Base-by-base conservation (phyloP, 192 early-diverging fungal genomes). In the Pilaira anomala region DNA sequence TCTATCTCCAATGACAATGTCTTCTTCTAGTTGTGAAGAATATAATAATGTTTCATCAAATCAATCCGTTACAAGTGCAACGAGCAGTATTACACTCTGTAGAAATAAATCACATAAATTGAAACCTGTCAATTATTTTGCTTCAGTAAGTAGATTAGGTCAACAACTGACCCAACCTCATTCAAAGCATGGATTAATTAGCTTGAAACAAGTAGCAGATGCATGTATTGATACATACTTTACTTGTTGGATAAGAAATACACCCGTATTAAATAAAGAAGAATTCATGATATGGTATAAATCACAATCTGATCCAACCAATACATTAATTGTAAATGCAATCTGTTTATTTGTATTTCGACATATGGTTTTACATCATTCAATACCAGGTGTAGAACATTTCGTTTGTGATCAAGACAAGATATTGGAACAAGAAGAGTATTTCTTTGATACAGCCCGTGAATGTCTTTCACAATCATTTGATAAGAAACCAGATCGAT, bases 251-350 rank as follows among this genome's bases (percentile, higher is more conserved):
- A 61, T 66, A 42, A 49, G 68, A 30, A 60, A 52, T 40, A 60
- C 49, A n/a, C 68, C 68, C 3, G 65, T 75, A 7, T 28, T 75
- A 6, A 29, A 63, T 36, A 57, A 58, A 44, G 56, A 69, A 21
- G 63, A 75, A 56, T 75, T 75, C 51, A 66, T 70, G 49, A 33
- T 28, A n/a, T 75, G 73, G 73, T 75, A 75, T 45, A 33, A 57
- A 12, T 33, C 30, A 3, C 60, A 69, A 30, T 13, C 49, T 7
- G 12, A 45, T 9, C 68, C 73, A 1, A 16, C 39, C 5, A 60
- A 75, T 36, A 58, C 62, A 14, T 52, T 75, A 29, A 56, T 75
- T 39, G 73, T 75, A 25, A 75, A 75, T 48, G 73, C 73, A 26
- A 70, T 75, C 30, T 65, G 62, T 60, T 46, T 44, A 24, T 63